Evolutionary conservation across 2,329 filamentous ascomycete genomes (phyloP).

Genomic region (Exophiala bonariae): DNA sequence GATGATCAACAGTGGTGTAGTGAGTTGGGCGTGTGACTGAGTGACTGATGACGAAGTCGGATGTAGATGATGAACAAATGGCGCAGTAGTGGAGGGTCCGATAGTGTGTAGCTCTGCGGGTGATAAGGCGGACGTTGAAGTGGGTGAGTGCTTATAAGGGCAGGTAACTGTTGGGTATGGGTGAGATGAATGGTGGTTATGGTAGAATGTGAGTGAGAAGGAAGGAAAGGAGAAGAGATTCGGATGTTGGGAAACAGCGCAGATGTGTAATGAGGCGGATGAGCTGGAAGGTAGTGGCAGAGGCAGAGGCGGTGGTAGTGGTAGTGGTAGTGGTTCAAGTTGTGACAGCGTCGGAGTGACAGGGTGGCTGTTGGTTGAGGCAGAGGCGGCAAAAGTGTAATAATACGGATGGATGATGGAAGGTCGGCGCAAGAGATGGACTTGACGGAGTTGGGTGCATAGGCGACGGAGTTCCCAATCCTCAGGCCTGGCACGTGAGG

Average conservation of each 20-base stretch:
- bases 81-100: conserved; percentile 5
- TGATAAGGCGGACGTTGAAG: too few relatives aligned
- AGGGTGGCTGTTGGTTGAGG: conserved; percentile 6
- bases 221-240: conserved; percentile 11
- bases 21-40: conserved; percentile 5
- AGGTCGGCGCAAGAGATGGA: too few relatives aligned
- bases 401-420: too few relatives aligned
- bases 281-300: conserved; percentile 6
- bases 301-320: conserved; percentile 6
- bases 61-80: conserved; percentile 3
- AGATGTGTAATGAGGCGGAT: conserved; percentile 12
- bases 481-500: too few relatives aligned
- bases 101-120: neutral
- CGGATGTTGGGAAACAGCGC: conserved; percentile 1
- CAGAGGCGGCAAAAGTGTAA: too few relatives aligned
- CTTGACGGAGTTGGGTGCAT: too few relatives aligned
- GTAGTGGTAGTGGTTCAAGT: neutral
- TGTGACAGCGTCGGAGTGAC: too few relatives aligned
- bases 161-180: neutral
- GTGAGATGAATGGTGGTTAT: conserved; percentile 26
- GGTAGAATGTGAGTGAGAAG: neutral
- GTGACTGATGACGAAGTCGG: neutral
- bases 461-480: too few relatives aligned
- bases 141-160: neutral
- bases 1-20: conserved; percentile 1